Conservation (phyloP, 345 rosid species). For the Salix udensis region DNA sequence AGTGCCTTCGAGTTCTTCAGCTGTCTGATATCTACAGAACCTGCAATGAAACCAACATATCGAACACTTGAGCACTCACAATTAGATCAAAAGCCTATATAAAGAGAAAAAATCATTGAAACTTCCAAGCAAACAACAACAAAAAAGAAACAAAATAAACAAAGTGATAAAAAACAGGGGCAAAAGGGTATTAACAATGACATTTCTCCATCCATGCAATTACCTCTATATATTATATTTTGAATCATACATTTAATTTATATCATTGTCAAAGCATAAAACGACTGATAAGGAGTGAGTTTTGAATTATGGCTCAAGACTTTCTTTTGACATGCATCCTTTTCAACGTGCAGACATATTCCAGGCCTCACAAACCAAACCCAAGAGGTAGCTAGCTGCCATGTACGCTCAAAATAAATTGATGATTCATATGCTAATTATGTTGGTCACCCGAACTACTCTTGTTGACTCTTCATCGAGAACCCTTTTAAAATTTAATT, state of each 20-base stretch:
- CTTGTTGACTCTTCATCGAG: neutral
- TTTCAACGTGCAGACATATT: neutral
- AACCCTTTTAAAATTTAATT: neutral
- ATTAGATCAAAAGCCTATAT: too few relatives aligned
- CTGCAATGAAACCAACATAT: neutral
- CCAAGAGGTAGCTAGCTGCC: neutral
- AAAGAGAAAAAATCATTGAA: too few relatives aligned
- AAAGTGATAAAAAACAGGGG: neutral
- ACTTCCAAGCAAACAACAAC: neutral
- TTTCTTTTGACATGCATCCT: neutral
- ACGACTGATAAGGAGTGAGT: neutral
- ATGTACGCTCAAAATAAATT: neutral
- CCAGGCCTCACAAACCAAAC: neutral
- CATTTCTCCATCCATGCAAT: neutral
- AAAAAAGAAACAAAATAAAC: neutral
- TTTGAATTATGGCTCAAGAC: neutral
- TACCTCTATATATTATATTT: neutral
- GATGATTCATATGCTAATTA: neutral
- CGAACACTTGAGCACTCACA: too few relatives aligned
- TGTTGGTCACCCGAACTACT: neutral
- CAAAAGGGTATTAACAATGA: neutral
- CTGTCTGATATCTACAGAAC: neutral
- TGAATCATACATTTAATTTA: neutral
- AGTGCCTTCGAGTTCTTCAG: neutral
- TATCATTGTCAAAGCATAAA: neutral